phyloP scores from a whole-genome alignment of 768 basidiomycete genomes.

The Hygrophoropsis aurantiaca region DNA sequence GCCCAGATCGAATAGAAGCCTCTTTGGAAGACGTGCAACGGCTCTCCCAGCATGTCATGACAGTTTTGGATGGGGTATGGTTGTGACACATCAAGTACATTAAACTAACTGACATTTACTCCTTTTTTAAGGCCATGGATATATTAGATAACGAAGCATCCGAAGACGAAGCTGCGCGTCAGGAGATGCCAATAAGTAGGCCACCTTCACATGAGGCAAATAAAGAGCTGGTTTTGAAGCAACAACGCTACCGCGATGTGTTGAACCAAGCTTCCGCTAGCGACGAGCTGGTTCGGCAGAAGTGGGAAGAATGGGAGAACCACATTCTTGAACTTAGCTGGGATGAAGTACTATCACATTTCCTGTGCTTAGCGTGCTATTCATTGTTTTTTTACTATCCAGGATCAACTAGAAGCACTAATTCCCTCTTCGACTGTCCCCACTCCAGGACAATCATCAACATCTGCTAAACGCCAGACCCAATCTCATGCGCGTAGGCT shows the following conservation, averaged over 20 bases:
- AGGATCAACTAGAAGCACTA: constrained; percentile 66
- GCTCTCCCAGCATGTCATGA: constrained; percentile 59
- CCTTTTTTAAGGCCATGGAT: constrained; percentile 69
- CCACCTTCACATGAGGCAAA: constrained; percentile 81
- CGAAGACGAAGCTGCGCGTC: constrained; percentile 73
- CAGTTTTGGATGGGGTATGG: constrained; percentile 74
- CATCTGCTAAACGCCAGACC: constrained; percentile 46
- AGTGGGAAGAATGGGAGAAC: constrained; percentile 89
- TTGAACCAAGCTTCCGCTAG: constrained; percentile 71
- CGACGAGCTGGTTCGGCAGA: constrained; percentile 72
- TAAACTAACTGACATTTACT: constrained; percentile 1
- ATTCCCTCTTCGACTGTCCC: constrained; percentile 66
- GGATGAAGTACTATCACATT: constrained; percentile 46
- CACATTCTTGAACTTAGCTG: constrained; percentile 69
- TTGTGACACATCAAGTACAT: background rate
- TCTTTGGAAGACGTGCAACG: constrained; percentile 72
- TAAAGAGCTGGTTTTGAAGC: constrained; percentile 65
- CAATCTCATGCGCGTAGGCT: constrained; percentile 67
- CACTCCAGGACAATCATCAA: constrained; percentile 24
- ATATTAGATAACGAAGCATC: constrained; percentile 89
- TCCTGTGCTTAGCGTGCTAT: background rate
- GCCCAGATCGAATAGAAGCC: constrained; percentile 66
- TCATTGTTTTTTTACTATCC: constrained; percentile 7
- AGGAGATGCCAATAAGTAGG: constrained; percentile 47
- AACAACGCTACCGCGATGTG: constrained; percentile 68